Base-by-base conservation (phyloP, 768 basidiomycete genomes). In the Hebeloma cylindrosporum region DNA sequence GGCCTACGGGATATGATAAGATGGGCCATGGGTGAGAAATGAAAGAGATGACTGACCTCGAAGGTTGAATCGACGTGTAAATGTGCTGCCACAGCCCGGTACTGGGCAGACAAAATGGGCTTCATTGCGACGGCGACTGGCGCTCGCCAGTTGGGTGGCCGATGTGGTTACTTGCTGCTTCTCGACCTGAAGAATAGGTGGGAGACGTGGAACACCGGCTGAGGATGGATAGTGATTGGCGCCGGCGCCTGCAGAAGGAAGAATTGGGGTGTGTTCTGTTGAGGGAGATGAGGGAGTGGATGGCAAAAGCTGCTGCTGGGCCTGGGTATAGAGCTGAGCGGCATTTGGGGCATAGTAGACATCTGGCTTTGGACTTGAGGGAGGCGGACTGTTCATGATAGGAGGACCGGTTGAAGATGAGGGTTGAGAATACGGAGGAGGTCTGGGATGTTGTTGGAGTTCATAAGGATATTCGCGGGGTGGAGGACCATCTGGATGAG, bases 1-100 rank as follows among this genome's bases (percentile, higher is more conserved):
- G 93, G 43, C 93, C 93, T 87, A 66, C 9, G 45, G 54, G 41
- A 43, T 29, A 30, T 32, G 26, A 49, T 39, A 36, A 48, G 43
- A 48, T 35, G 13, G 26, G 40, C 41, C 18, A 52, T 21, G 28
- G 26, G 48, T 45, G 34, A 46, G 17, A 30, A 16, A 45, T 46
- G 22, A 26, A 39, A 20, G 14, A 18, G 11, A 8, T 36, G 35
- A 48, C 65, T 40, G 37, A 89, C 89, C 90, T 78, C 85, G 71
- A 43, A 93, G 65, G 66, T 93, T 93, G 72, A 93, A 93, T 45
- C 89, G 78, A 61, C 90, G 82, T 58, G 93, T 97, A 67, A 97
- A 97, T n/a, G 93, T 95, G 65, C 90, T 93, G 33, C 91, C 92
- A 70, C 93, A 97, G 9, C 92, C 93, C 7, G 91, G 89, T 11